Evolutionary conservation across 345 rosid species (phyloP), one percentile per base, ranked within the genome.

Genomic region (Citrus australasica): DNA sequence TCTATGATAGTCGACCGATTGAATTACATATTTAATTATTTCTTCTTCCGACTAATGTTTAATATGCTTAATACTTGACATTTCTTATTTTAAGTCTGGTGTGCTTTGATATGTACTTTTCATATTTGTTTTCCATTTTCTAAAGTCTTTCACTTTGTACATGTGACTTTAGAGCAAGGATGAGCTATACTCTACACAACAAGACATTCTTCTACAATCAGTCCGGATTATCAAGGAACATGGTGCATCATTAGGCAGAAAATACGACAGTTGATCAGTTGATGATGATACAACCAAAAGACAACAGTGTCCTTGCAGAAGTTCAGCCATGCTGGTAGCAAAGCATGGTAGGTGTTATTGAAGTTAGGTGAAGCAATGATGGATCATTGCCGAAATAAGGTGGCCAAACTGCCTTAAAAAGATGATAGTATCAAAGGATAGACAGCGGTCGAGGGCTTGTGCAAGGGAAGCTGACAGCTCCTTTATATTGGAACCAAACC

Each of bases 191-290:
- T 28, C 86, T 46, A 77, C 93, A 27, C 88, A 94, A 73, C 92
- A 92, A 83, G 94, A 94, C 55, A 86, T 94, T 76, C 92, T 93
- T 67, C 78, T 94, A 68, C 93, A 88, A 78, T 79, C 93, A 1
- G 94, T 86, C 67, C 83, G 74, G 82, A 89, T 94, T 80, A 86
- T 93, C 64, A 88, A 89, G 88, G 84, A 87, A 78, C 92, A 92
- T 14, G 98, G 98, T 77, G 98, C 88, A 28, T 78, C 78, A 9
- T 71, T 94, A 48, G 98, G 98, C 75, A 79, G 77, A 79, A 81
- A 87, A 67, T 84, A 81, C 85, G 81, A 82, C 75, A 77, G 9
- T 75, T 70, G 3, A 46, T 69, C 65, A 53, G 62, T 70, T 56
- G 33, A 42, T 76, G 76, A 83, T 63, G 22, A 16, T 19, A 37